Evolutionary conservation across 192 early-diverging fungal genomes (phyloP), one percentile per base, ranked within the genome.

Genomic region (Phlyctochytrium bullatum): DNA sequence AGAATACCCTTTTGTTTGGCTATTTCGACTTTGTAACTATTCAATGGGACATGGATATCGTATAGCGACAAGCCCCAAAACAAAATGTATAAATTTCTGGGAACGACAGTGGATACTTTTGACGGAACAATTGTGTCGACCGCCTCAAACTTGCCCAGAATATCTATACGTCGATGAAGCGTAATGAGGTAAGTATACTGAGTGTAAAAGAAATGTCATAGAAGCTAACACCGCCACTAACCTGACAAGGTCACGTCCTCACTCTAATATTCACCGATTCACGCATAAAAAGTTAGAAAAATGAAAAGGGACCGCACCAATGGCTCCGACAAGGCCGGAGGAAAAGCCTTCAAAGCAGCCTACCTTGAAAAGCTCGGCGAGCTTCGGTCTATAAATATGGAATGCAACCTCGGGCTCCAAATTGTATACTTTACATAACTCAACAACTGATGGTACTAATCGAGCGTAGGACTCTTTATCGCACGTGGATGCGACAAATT

Each of bases 1-100:
- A 78, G 27, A n/a, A 52, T 69, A 29, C 76, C 66, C 36, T 74
- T 77, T 30, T 83, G 76, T 25, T 78, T 83, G 14, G 74, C 71
- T 52, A 88, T 86, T 52, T 88, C 84, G 2, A 72, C 53, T 34
- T 73, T 58, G 75, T 94, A 94, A 50, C 82, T 83, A 4, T 72
- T 65, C 34, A 73, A 73, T 24, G 90, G 91, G 20, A 88, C 81
- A 35, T 78, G 70, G 16, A 94, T 88, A 66, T 94, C 92, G 67
- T 89, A 88, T 2, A 93, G 66, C 2, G 75, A 71, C 12, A 94
- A 70, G 50, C 89, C 88, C 92, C 92, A 94, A 66, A 93, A 94
- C 0, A 85, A 85, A 4, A 81, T 75, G 68, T 88, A 94, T 61
- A 93, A 94, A 24, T 86, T 74, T 0, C 90, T 85, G 3, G 69